Evolutionary conservation across 1,139 yeast species (phyloP), one percentile per base, ranked within the genome.

Genomic region (Debaryomycetaceae sp.): DNA sequence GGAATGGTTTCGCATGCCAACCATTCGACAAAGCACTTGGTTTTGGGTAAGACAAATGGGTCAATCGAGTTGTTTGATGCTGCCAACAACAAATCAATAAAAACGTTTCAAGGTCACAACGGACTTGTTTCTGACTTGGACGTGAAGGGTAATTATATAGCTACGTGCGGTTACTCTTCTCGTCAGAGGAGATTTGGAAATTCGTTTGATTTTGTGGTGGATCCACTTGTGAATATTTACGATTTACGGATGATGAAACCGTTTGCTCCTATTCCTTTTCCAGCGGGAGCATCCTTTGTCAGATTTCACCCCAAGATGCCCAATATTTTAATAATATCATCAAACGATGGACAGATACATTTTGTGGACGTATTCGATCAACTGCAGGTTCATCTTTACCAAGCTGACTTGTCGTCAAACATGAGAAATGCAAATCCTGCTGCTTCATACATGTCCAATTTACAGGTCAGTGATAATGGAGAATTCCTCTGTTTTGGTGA

Each of bases 281-380:
- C 95, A 0, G 84, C 89, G 0, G 98, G 98, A 4, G 97, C 98
- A 1, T 75, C 87, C 5, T 85, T 78, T 56, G 94, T 86, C 1
- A 75, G 85, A 38, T 73, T 91, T 47, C 98, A 91, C 61, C 97
- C 98, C 4, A 86, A 86, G 46, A 62, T 89, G 42, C 86, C 97
- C 9, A 86, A 88, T 33, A 81, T 87, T 37, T 78, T 89, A 34
- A 62, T 89, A 8, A 80, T 87, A 15, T 84, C 88, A 0, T 85
- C 96, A 0, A 73, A 73, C 15, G 61, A 78, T 22, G 98, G 98
- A 6, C 94, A 87, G 47, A 66, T 94, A 43, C 96, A 89, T 53
- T 82, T 89, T 51, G 77, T 88, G 17, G 98, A 92, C 58, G 76
- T 87, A 50, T 81, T 79, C 44, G 89, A 88, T 58, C 95, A 92